Evolutionary conservation across 176 grass and related monocot species (phyloP), one percentile per base, ranked within the genome.

Genomic region (Alopecurus myosuroides): DNA sequence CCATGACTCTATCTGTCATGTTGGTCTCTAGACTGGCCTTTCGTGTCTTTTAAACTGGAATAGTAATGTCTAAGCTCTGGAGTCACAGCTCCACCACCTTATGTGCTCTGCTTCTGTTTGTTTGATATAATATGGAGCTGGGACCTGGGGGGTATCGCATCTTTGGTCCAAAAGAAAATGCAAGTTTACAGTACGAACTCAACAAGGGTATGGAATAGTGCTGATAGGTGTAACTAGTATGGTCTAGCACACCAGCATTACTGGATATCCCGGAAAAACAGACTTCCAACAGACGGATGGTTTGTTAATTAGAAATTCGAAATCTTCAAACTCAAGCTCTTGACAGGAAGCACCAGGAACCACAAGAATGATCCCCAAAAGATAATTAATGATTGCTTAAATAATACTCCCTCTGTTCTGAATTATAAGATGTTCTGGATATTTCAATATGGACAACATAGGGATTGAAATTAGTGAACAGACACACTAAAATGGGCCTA

Each of bases 171-270:
- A 77, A 70, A 70, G 6, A 68, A 77, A 34, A 64, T 87, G 79
- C 26, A 56, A 67, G 58, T 33, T 86, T 77, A 57, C 58, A 50
- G 42, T 20, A 79, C 44, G 42, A 79, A 72, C 7, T 84, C 35
- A 84, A 70, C 12, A 25, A 51, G 11, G 30, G 37, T 28, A 76
- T 13, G 2, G 28, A 83, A 77, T 20, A 9, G 3, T 78, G 80
- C 8, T 61, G 22, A 39, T 61, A 78, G 56, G 26, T 58, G 58
- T 57, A 82, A 62, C 29, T 67, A 65, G 30, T 15, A 29, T 18
- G 25, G 15, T 46, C 70, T 74, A 74, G 70, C 26, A 49, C 1
- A 48, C 14, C 5, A 49, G 42, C 1, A 0, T n/a, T 57, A 68
- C 22, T 60, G 36, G 22, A 88, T 69, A 77, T 70, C 18, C 51